These are phyloP conservation scores for Geranium brycei DNA, from an alignment of 345 rosid species.

Conservation along the genomic window DNA sequence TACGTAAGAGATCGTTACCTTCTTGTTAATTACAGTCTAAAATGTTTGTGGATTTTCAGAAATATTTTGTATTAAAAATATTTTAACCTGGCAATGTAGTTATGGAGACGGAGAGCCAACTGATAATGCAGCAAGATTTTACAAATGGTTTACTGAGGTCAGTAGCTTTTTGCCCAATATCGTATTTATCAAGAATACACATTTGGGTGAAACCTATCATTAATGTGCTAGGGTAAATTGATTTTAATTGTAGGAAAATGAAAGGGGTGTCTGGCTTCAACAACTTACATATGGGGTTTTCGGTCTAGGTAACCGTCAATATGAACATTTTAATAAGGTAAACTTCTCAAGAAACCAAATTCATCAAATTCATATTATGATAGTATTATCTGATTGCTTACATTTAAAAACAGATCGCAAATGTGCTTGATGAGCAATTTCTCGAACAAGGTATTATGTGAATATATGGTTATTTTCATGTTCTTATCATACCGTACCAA, in stretches of 20 bases:
- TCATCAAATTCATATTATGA: neutral
- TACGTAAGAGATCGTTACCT: constrained; percentile 43
- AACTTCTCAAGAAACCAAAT: neutral
- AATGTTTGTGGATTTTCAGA: neutral
- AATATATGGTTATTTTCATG: neutral
- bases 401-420: constrained; percentile 46
- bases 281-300: constrained; percentile 69
- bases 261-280: constrained; percentile 58
- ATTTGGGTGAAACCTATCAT: neutral
- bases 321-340: constrained; percentile 95
- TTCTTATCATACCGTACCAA: neutral
- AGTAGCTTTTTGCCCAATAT: constrained; percentile 2
- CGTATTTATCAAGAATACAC: neutral
- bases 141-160: constrained; percentile 96
- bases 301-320: constrained; percentile 94
- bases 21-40: neutral
- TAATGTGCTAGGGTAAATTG: neutral
- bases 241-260: constrained; percentile 39
- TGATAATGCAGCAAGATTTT: constrained; percentile 96
- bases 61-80: neutral
- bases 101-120: constrained; percentile 99
- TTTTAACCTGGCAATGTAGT: constrained; percentile 21
- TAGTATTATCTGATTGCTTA: neutral
- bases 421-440: constrained; percentile 62
- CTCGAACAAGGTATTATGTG: constrained; percentile 56